A percentile compares a stretch with the other conserved stretches of the same genome.
Evolutionary conservation across 2,329 filamentous ascomycete genomes (phyloP).

Genomic region (Ceratocystis alfenasii): DNA sequence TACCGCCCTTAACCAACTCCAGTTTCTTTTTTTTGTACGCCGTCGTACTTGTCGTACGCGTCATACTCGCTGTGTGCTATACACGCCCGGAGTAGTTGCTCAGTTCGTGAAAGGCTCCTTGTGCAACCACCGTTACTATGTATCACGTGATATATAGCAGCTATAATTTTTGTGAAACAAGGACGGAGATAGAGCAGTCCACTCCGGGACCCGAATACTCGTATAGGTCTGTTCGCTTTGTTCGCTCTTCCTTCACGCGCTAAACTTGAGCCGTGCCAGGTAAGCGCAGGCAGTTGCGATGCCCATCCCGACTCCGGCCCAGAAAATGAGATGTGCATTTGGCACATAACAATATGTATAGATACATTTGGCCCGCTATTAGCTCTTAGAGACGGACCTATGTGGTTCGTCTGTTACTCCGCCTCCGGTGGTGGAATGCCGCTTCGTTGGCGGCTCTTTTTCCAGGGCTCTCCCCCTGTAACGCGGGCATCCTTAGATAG

Average conservation of each 20-base stretch:
- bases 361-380: background rate
- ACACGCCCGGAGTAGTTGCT: background rate
- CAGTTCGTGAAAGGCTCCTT: background rate
- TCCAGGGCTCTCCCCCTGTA: background rate
- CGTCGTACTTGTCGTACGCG: background rate
- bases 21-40: background rate
- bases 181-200: background rate
- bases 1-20: too few species aligned
- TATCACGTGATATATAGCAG: background rate
- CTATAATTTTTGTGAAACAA: background rate
- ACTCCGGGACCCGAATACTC: too few species aligned
- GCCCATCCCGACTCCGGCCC: background rate
- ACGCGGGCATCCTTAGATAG: background rate
- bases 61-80: background rate
- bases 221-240: too few species aligned
- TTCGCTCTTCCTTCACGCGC: background rate
- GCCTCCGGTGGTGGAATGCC: constrained; percentile 8
- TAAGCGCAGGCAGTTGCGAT: background rate
- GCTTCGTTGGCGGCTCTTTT: background rate
- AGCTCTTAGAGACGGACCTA: background rate
- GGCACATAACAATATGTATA: background rate
- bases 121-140: background rate
- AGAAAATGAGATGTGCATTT: background rate
- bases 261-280: background rate
- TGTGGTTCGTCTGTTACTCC: background rate